These are phyloP conservation scores for Ormosia emarginata DNA, from an alignment of 306 rosid species.

Conservation along the genomic window DNA sequence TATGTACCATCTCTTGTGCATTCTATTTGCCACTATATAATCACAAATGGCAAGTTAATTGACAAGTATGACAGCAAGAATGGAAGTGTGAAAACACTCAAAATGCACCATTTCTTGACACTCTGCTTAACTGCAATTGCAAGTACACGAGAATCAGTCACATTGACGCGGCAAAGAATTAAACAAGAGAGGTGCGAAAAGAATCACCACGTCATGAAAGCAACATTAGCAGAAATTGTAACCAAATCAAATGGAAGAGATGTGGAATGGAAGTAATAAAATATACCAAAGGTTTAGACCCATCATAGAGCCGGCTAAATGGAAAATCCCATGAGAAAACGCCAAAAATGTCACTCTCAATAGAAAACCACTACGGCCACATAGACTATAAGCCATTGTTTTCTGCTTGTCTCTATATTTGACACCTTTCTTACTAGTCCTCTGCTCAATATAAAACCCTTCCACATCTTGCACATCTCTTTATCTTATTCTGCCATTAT, in stretches of 20 bases:
- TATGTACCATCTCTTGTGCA: not conserved
- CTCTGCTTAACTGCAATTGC: not conserved
- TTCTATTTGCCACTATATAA: conserved; percentile 14
- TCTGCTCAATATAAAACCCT: conserved; percentile 37
- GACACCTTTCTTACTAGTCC: conserved; percentile 7
- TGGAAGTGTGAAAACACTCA: conserved; percentile 13
- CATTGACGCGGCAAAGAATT: conserved; percentile 17
- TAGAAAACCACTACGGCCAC: conserved; percentile 42
- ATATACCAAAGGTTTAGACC: conserved; percentile 18
- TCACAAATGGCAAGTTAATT: conserved; percentile 17
- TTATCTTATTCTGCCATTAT: not conserved
- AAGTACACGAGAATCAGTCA: conserved; percentile 30
- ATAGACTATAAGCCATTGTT: conserved; percentile 37
- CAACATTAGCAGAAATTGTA: conserved; percentile 32
- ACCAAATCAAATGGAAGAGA: conserved; percentile 25
- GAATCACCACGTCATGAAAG: conserved; percentile 27
- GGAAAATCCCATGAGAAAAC: conserved; percentile 39
- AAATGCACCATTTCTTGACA: not conserved
- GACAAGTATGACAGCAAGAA: conserved; percentile 1
- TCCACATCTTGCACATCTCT: conserved; percentile 18
- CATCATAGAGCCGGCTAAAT: conserved; percentile 65
- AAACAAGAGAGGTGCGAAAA: conserved; percentile 17
- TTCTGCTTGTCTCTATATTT: conserved; percentile 45
- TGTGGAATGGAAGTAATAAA: not conserved
- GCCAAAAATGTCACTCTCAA: conserved; percentile 50